Evolutionary conservation across 305 asterid genomes (phyloP).

Genomic region (Fraxinus albicans): DNA sequence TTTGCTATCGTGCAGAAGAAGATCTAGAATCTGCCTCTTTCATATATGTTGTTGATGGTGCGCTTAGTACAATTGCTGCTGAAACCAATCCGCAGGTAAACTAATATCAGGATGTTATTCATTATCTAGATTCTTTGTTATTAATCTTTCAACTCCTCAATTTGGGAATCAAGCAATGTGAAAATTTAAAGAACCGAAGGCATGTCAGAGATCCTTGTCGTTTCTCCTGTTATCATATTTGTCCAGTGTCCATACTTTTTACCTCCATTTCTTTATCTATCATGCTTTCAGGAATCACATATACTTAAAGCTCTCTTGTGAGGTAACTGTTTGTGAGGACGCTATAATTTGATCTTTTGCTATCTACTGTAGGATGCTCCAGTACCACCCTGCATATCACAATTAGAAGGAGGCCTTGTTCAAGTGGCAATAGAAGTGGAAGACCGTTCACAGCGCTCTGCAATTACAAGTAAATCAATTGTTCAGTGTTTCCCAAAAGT

Average conservation of each 20-base stretch:
- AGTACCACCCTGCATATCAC: conserved; percentile 99
- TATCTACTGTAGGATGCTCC: conserved; percentile 83
- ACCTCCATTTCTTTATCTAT: not conserved
- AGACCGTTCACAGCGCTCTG: conserved; percentile 96
- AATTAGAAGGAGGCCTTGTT: conserved; percentile 92
- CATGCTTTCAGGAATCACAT: conserved; percentile 9
- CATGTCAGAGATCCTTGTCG: not conserved
- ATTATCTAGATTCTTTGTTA: not conserved
- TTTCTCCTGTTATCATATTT: not conserved
- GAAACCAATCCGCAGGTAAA: conserved; percentile 96
- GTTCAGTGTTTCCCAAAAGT: conserved; percentile 13
- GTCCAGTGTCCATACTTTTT: not conserved
- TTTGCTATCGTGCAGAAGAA: conserved; percentile 92
- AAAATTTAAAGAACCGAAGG: not conserved
- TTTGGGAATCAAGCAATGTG: conserved; percentile 14
- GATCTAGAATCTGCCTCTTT: conserved; percentile 77
- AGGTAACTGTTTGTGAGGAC: conserved; percentile 14
- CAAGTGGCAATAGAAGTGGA: conserved; percentile 99
- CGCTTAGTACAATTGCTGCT: conserved; percentile 94
- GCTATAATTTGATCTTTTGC: conserved; percentile 15
- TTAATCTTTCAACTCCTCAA: conserved; percentile 9
- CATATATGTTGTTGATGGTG: conserved; percentile 92
- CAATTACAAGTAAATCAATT: conserved; percentile 70
- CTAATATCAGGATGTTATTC: not conserved
- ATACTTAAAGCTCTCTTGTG: conserved; percentile 5